Conservation (phyloP, 805 yeast genomes). For the Wickerhamia fluorescens region DNA sequence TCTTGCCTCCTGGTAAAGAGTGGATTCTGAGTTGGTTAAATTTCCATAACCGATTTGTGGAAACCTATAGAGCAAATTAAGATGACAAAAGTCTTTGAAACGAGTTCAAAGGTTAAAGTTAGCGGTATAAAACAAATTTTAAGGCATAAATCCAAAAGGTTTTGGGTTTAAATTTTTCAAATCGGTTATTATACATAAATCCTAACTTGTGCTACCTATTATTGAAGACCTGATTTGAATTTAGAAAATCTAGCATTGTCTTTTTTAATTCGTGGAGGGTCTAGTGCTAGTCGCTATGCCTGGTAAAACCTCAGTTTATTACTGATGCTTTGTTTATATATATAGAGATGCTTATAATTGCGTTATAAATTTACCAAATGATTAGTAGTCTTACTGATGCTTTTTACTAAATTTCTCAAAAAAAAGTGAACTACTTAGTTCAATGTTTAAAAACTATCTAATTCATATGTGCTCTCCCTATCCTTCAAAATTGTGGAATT, state of each 20-base stretch:
- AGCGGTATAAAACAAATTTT: no score
- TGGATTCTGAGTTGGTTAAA: slow-evolving; percentile 75
- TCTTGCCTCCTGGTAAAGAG: slow-evolving; percentile 89
- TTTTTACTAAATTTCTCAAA: no score
- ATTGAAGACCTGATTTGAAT: not conserved
- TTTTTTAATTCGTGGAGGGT: not conserved
- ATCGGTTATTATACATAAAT: not conserved
- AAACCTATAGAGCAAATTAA: not conserved
- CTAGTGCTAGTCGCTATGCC: not conserved
- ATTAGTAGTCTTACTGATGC: not conserved
- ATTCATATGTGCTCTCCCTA: not conserved
- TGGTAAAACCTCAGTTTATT: not conserved
- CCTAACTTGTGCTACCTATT: not conserved
- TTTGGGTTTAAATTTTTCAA: not conserved
- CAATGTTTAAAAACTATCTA: not conserved
- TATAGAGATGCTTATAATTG: not conserved
- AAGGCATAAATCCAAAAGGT: not conserved
- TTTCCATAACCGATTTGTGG: slow-evolving; percentile 70
- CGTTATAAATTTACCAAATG: not conserved
- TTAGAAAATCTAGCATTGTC: not conserved
- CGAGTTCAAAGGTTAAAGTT: no score
- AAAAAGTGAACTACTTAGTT: not conserved
- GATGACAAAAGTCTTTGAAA: no score
- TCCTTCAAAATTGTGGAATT: not conserved
- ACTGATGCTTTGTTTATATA: no score